These are phyloP conservation scores for Chenopodium album DNA, from an alignment of 148 eudicot species.

Conservation along the genomic window DNA sequence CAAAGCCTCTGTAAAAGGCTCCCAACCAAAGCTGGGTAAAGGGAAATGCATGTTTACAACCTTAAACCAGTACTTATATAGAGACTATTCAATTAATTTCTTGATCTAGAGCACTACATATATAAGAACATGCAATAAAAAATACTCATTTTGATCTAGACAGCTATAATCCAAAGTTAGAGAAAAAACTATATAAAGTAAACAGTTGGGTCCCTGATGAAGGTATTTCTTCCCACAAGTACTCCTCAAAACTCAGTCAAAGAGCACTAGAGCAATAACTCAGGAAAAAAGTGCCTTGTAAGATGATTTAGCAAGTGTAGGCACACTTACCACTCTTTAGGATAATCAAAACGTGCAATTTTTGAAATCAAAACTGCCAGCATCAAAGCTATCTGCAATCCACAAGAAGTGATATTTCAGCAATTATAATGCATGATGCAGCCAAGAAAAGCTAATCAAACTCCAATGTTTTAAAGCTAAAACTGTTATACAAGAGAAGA, in stretches of 20 bases:
- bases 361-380: constrained; percentile 89
- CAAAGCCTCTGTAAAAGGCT: not conserved
- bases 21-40: not conserved
- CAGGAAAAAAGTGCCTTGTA: no score
- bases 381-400: constrained; percentile 79
- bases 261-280: not conserved
- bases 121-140: not conserved
- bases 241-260: not conserved
- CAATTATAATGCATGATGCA: not conserved
- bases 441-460: not conserved
- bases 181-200: not conserved
- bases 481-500: not conserved
- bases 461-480: not conserved
- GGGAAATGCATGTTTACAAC: not conserved
- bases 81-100: not conserved
- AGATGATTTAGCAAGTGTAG: not conserved
- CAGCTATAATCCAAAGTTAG: not conserved
- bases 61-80: not conserved
- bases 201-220: not conserved
- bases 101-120: not conserved
- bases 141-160: not conserved
- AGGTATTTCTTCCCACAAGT: not conserved
- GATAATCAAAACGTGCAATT: constrained; percentile 95
- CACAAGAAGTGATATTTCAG: constrained; percentile 20
- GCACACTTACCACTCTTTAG: constrained; percentile 72